These are phyloP conservation scores for Carex arenaria DNA, from an alignment of 202 grass and related monocot genomes.

Conservation along the genomic window DNA sequence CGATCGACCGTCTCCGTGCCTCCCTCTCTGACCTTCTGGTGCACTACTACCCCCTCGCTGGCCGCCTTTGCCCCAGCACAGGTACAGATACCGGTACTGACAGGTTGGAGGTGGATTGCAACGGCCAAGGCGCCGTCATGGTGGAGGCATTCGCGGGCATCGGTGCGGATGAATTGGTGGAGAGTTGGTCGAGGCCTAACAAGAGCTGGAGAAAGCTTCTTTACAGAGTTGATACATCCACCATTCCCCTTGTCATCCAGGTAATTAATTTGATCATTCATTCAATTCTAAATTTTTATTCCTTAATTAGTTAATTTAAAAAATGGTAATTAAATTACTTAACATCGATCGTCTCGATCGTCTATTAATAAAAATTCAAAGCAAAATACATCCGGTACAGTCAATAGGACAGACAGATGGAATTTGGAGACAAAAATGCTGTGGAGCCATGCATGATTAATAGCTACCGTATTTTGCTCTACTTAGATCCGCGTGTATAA, in stretches of 20 bases:
- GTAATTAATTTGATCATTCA: slow-evolving; percentile 15
- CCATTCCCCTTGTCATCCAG: slow-evolving; percentile 79
- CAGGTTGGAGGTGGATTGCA: slow-evolving; percentile 63
- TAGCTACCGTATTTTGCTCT: too few relatives aligned
- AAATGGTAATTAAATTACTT: too few relatives aligned
- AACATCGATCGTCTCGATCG: too few relatives aligned
- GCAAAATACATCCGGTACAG: too few relatives aligned
- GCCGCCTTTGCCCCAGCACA: slow-evolving; percentile 15
- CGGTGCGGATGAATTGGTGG: slow-evolving; percentile 41
- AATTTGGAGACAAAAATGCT: too few relatives aligned
- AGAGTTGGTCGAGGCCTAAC: slow-evolving; percentile 33
- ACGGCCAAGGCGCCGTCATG: slow-evolving; percentile 72
- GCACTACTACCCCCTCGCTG: slow-evolving; percentile 82
- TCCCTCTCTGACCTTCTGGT: slow-evolving; percentile 57
- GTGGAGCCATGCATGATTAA: too few relatives aligned
- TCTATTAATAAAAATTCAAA: too few relatives aligned
- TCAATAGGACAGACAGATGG: too few relatives aligned
- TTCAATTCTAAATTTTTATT: neutral
- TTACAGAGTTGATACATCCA: slow-evolving; percentile 48
- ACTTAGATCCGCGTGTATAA: too few relatives aligned
- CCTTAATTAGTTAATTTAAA: too few relatives aligned
- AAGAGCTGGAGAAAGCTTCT: slow-evolving; percentile 88
- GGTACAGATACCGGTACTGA: too few relatives aligned
- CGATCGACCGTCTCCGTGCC: slow-evolving; percentile 18
- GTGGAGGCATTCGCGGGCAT: slow-evolving; percentile 39